Conservation (phyloP, 805 yeast genomes). For the Sugiyamaella floridensis region DNA sequence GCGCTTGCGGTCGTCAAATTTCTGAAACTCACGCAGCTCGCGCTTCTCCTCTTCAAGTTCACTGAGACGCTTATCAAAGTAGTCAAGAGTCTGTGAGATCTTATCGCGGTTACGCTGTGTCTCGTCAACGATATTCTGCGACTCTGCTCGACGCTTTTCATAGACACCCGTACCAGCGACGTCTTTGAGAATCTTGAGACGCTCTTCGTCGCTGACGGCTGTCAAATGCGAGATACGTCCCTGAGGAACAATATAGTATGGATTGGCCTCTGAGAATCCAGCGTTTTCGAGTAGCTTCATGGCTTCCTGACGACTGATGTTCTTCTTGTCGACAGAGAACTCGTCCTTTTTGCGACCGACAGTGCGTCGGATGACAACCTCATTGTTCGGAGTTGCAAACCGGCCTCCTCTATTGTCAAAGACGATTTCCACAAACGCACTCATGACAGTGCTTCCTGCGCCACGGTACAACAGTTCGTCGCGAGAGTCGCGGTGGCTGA, state of each 20-base stretch:
- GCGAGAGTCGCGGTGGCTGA: conserved; percentile 70
- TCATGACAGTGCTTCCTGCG: conserved; percentile 66
- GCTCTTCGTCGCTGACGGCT: conserved; percentile 78
- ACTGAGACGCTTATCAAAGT: conserved; percentile 61
- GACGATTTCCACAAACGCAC: conserved; percentile 85
- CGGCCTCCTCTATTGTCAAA: conserved; percentile 77
- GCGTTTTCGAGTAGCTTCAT: conserved; percentile 81
- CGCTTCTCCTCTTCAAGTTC: conserved; percentile 77
- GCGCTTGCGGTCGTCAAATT: conserved; percentile 59
- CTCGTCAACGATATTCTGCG: conserved; percentile 69
- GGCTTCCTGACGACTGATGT: conserved; percentile 73
- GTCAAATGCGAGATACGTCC: conserved; percentile 86
- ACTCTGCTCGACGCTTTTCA: conserved; percentile 72
- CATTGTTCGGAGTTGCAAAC: conserved; percentile 61
- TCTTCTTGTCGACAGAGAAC: conserved; percentile 72
- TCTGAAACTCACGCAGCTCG: conserved; percentile 65
- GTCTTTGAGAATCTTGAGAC: conserved; percentile 72
- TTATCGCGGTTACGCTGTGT: conserved; percentile 63
- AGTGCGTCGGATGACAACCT: conserved; percentile 74
- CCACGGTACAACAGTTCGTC: conserved; percentile 87
- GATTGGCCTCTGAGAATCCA: conserved; percentile 84
- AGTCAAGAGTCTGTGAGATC: conserved; percentile 64
- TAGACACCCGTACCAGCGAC: conserved; percentile 94
- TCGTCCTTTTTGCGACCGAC: conserved; percentile 92
- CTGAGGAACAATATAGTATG: conserved; percentile 95